Conservation (phyloP, 768 basidiomycete species). For the Hysterangium stoloniferum region DNA sequence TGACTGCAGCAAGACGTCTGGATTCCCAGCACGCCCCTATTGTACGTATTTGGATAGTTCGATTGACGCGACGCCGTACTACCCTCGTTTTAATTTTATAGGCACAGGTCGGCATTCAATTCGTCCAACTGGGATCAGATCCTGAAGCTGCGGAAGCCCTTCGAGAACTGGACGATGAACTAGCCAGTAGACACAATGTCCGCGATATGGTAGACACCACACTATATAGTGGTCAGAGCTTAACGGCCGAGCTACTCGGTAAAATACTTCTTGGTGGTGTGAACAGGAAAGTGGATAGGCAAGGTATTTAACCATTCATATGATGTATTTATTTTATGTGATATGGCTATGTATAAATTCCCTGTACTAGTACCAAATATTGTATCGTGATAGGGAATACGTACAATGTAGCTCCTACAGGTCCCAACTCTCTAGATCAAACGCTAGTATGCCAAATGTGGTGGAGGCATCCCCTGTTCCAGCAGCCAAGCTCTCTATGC, state of each 20-base stretch:
- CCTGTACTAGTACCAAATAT: not conserved
- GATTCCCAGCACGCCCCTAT: slow-evolving; percentile 28
- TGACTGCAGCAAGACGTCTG: slow-evolving; percentile 21
- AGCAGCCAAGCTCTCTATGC: slow-evolving; percentile 60
- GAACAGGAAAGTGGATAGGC: slow-evolving; percentile 43
- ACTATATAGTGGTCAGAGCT: slow-evolving; percentile 35
- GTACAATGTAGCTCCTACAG: slow-evolving; percentile 14
- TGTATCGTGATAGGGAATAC: not conserved
- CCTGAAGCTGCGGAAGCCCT: slow-evolving; percentile 26
- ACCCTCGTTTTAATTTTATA: not conserved
- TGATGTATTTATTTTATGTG: slow-evolving; percentile 19
- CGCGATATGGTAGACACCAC: slow-evolving; percentile 71
- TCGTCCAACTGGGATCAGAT: slow-evolving; percentile 39
- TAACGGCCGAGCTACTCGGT: slow-evolving; percentile 42
- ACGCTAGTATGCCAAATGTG: slow-evolving; percentile 65
- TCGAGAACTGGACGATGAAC: slow-evolving; percentile 48
- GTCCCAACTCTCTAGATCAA: slow-evolving; percentile 77
- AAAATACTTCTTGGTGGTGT: slow-evolving; percentile 65
- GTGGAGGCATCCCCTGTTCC: slow-evolving; percentile 52
- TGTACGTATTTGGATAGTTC: not conserved
- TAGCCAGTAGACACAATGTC: slow-evolving; percentile 34
- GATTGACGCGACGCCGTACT: not conserved
- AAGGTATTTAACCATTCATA: slow-evolving; percentile 15
- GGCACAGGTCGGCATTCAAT: slow-evolving; percentile 30
- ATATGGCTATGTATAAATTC: not conserved